Base-by-base conservation (phyloP, 352 stramenopile genomes). In the Thalassiosira livingstoniorum region DNA sequence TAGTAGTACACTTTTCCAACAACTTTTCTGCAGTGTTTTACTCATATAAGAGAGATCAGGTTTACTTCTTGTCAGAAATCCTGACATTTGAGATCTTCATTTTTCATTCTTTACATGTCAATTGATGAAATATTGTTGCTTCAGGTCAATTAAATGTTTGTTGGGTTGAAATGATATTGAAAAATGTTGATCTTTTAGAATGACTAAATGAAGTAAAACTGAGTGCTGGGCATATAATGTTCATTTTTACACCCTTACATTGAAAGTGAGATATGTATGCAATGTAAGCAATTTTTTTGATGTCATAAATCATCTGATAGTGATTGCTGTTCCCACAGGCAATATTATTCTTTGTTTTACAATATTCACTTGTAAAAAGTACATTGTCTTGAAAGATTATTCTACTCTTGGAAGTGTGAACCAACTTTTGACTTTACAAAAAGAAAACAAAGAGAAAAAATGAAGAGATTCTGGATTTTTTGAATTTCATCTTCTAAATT, bases 101-200 rank as follows among this genome's bases (percentile, higher is more conserved):
- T n/a, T n/a, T n/a, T n/a, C n/a, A n/a, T n/a, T n/a, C n/a, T n/a
- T n/a, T n/a, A n/a, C n/a, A n/a, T n/a, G n/a, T n/a, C n/a, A n/a
- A n/a, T n/a, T n/a, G n/a, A n/a, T n/a, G n/a, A n/a, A n/a, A n/a
- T n/a, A n/a, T n/a, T n/a, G n/a, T n/a, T n/a, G n/a, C n/a, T n/a
- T n/a, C n/a, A n/a, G n/a, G n/a, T n/a, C n/a, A n/a, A n/a, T n/a
- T n/a, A n/a, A n/a, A n/a, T n/a, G n/a, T n/a, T n/a, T n/a, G n/a
- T n/a, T n/a, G n/a, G n/a, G n/a, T n/a, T n/a, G n/a, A n/a, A n/a
- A n/a, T n/a, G n/a, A n/a, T n/a, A n/a, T n/a, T n/a, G n/a, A n/a
- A n/a, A n/a, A n/a, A n/a, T n/a, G n/a, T 77, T 29, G 29, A 74
- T 4, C 78, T 70, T 66, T 18, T 85, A 11, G 57, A 85, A 43